Base-by-base conservation (phyloP, 75 land plant genomes). In the Picea sitchensis region DNA sequence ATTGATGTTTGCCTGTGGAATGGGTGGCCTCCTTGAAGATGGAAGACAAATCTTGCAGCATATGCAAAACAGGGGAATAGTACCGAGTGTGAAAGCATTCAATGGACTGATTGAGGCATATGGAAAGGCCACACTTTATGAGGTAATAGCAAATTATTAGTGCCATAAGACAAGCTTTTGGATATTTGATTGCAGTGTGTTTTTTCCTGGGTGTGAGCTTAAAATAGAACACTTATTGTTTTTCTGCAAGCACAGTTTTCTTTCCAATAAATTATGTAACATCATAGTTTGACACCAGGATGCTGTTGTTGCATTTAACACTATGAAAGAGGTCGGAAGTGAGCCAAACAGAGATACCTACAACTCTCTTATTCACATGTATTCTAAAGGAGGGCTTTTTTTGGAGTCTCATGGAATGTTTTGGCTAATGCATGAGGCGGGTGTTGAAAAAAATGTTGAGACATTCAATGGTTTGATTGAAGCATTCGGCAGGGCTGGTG, bases 391-490 rank as follows among this genome's bases (percentile, higher is more conserved):
- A 58, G 99, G 98, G 51, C 86, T 98, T 2, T 90, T 86, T 61
- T 85, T 81, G 56, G 98, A 98, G 75, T 81, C 80, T 58, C 81
- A 86, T 38, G 89, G 87, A 15, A 79, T 90, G 17, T 77, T 92
- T 32, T 65, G 14, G 5, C 77, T 60, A 71, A 98, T 98, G 99
- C 32, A 80, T 57, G 88, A 91, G 44, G 79, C 83, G 21, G 94
- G 92, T 18, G 32, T 92, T 83, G 75, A 86, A 23, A 61, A 82
- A 54, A 83, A 88, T 77, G 80, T 73, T 9, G 82, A 89, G 47
- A 82, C 96, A 30, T 92, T 84, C 75, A 98, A 92, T 85, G 94
- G 95, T 56, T 20, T 93, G n/a, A 95, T 98, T 80, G 99, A 95
- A 73, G 93, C 89, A 38, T 95, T 77, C 77, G 82, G 91, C 38